Base-by-base conservation (phyloP, 2,329 filamentous ascomycete species). In the Cladosporium sp. region DNA sequence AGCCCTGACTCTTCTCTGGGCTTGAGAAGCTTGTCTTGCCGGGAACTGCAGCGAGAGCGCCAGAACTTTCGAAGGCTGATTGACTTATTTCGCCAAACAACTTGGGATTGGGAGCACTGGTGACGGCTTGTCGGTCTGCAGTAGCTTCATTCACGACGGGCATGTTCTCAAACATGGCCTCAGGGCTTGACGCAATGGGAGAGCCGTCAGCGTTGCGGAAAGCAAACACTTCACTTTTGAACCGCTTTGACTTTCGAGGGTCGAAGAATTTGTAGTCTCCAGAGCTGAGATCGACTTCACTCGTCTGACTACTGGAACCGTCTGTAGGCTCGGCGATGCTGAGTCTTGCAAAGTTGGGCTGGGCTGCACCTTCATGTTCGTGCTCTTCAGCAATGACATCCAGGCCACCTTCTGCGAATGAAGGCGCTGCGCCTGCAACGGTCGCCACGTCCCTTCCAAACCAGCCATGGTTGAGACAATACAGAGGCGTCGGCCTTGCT, bases 401-500 rank as follows among this genome's bases (percentile, higher is more conserved):
- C 13, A 76, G 62, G 11, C 59, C 62, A 16, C 38, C 47, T 42
- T 42, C 40, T 16, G 20, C 38, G 11, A 32, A 36, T 2, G 32
- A 22, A 9, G 49, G 43, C 16, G 30, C 36, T 22, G 49, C 49
- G 13, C 52, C 53, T 39, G 38, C 53, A 9, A 51, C 25, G 4
- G 38, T 43, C 16, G 79, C 74, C 1, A 66, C 62, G 19, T 74
- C 68, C n/a, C 73, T 67, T 19, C 63, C 66, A n/a, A 95, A 74
- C 92, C 92, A 97, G 1, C 78, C 72, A 65, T 93, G 86, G 11
- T 71, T 69, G 51, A 88, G 77, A 48, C 95, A 84, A 43, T 86
- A 78, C 4, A 72, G 66, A 38, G 93, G 83, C 0, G 84, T 87
- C 0, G 89, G 87, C 50, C 92, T 82, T n/a, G 79, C 70, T 50